Conservation (phyloP, 345 rosid species). For the Populus tremula region DNA sequence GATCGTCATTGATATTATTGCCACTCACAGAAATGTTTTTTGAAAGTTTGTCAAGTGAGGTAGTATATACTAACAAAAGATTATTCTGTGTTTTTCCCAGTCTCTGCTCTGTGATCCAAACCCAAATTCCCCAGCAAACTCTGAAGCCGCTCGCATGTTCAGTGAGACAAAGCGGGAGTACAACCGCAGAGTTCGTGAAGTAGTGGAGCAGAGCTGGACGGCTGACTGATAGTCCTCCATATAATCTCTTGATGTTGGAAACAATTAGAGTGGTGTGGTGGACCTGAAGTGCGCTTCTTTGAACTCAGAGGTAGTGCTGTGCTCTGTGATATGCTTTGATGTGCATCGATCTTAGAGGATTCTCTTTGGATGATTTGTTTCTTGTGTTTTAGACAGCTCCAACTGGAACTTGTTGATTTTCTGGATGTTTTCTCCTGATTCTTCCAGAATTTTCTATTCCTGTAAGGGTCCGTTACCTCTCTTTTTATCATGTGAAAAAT, state of each 20-base stretch:
- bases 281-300: background rate
- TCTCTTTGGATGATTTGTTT: slow-evolving; percentile 21
- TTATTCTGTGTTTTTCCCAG: slow-evolving; percentile 29
- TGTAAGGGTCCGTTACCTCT: background rate
- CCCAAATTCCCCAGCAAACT: slow-evolving; percentile 95
- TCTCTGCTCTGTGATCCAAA: slow-evolving; percentile 94
- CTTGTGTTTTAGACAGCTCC: slow-evolving; percentile 16
- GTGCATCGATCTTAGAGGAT: slow-evolving; percentile 12
- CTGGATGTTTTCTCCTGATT: background rate
- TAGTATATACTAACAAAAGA: background rate
- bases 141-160: slow-evolving; percentile 97
- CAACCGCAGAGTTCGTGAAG: slow-evolving; percentile 83
- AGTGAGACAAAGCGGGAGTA: slow-evolving; percentile 91
- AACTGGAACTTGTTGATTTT: slow-evolving; percentile 4
- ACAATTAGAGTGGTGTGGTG: background rate
- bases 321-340: slow-evolving; percentile 15
- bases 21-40: background rate
- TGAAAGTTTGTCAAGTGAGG: background rate
- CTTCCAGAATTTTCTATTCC: background rate
- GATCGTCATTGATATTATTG: background rate
- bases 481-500: slow-evolving; percentile 10
- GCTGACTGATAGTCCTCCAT: slow-evolving; percentile 45
- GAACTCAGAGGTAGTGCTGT: background rate
- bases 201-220: slow-evolving; percentile 93
- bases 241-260: background rate